These are phyloP conservation scores for Orbilia brochopaga DNA, from an alignment of 2,329 filamentous ascomycete species.

Conservation along the genomic window DNA sequence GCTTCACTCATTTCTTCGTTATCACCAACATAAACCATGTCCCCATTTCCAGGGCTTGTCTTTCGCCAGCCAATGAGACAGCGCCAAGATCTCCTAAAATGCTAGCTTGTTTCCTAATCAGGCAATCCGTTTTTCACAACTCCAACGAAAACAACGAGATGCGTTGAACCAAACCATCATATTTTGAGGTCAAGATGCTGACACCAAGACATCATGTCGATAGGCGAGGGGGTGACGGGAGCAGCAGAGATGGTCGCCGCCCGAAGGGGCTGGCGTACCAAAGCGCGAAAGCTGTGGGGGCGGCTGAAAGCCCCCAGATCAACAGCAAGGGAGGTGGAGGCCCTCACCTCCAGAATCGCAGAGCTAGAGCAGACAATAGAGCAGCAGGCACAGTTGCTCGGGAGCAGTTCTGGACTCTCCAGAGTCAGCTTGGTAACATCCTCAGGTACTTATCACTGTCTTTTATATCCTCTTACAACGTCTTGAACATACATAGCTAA, in stretches of 20 bases:
- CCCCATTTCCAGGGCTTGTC: not conserved
- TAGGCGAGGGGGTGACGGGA: not conserved
- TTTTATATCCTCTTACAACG: not conserved
- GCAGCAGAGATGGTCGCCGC: not conserved
- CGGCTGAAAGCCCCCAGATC: conserved; percentile 19
- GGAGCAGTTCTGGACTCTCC: conserved; percentile 15
- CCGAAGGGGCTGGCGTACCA: conserved; percentile 19
- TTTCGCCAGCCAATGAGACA: conserved; percentile 16
- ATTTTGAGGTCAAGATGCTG: not conserved
- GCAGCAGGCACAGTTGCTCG: conserved; percentile 12
- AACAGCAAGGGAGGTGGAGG: not conserved
- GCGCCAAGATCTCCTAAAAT: not conserved
- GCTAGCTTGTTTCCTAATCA: conserved; percentile 11
- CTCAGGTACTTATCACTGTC: not conserved
- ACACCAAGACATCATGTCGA: not conserved
- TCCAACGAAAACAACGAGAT: conserved; percentile 40
- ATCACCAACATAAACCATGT: not conserved
- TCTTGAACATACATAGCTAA: not conserved
- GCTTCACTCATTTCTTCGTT: not conserved
- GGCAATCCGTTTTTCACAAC: conserved; percentile 15
- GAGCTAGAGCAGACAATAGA: conserved; percentile 22
- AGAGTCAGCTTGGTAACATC: conserved; percentile 9
- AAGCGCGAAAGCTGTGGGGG: conserved; percentile 18
- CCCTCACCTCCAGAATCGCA: conserved; percentile 14
- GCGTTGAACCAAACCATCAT: conserved; percentile 30